Percentiles rank a stretch among this genome's conserved stretches.
phyloP scores from a whole-genome alignment of 768 basidiomycete genomes.

The Lentinula boryana region DNA sequence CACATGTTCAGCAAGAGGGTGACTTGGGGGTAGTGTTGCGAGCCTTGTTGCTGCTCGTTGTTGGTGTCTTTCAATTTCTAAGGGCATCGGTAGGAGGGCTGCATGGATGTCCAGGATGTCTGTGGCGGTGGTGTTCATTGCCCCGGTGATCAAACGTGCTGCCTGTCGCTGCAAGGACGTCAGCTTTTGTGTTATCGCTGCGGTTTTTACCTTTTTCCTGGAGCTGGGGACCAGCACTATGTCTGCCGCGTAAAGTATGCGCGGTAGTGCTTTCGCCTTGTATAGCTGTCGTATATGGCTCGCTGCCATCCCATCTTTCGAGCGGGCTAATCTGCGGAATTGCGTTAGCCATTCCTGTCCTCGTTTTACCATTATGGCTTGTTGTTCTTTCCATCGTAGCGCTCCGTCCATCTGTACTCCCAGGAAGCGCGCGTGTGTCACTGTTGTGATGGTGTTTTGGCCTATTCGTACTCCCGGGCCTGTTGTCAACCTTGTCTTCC shows the following conservation, averaged over 20 bases:
- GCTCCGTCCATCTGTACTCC: neutral
- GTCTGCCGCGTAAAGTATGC: neutral
- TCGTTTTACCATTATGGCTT: neutral
- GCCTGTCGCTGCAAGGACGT: neutral
- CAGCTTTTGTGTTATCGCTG: neutral
- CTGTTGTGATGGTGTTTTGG: neutral
- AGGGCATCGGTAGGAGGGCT: slow-evolving; percentile 7
- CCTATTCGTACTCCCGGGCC: too few species aligned
- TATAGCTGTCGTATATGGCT: neutral
- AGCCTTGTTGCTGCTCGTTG: slow-evolving; percentile 3
- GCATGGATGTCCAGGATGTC: slow-evolving; percentile 10
- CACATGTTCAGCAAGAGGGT: neutral
- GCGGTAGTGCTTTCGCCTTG: neutral
- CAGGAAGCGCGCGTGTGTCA: neutral
- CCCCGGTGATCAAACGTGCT: neutral
- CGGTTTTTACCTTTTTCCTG: neutral
- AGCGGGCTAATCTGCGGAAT: neutral
- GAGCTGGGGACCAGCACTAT: neutral
- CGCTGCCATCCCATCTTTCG: neutral
- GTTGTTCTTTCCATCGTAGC: neutral
- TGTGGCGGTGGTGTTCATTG: slow-evolving; percentile 7
- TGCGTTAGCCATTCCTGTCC: neutral
- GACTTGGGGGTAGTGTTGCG: slow-evolving; percentile 4
- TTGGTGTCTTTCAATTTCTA: neutral
- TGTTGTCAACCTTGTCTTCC: too few species aligned